Evolutionary conservation across 441 rosid species (phyloP).

Genomic region (Populus hybrid): DNA sequence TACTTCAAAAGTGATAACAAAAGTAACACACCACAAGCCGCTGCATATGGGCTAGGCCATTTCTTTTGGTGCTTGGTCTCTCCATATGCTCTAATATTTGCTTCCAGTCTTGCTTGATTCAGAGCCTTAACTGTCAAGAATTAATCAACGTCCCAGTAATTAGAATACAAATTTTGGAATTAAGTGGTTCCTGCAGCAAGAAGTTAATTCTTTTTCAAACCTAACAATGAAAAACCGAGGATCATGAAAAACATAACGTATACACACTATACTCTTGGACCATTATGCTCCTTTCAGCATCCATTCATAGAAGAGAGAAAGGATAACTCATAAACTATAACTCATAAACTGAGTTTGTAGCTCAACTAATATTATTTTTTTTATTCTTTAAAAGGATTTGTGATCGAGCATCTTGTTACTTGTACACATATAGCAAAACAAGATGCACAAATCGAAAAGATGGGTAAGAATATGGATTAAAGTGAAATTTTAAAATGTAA

Average conservation of each 20-base stretch:
- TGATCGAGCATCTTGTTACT: background rate
- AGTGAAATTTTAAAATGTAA: no score
- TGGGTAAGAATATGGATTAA: no score
- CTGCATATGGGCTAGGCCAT: conserved; percentile 87
- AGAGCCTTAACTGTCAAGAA: conserved; percentile 62
- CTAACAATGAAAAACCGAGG: background rate
- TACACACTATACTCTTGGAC: no score
- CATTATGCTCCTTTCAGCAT: background rate
- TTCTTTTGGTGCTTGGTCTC: conserved; percentile 45
- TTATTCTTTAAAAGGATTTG: background rate
- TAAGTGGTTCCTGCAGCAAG: no score
- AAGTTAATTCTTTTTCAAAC: no score
- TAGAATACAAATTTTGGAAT: background rate
- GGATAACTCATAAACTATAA: no score
- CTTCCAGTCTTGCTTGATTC: conserved; percentile 79
- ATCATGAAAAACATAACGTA: no score
- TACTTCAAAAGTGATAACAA: conserved; percentile 52
- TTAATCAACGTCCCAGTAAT: background rate
- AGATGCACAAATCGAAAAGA: no score
- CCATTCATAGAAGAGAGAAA: background rate
- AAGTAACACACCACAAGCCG: conserved; percentile 58
- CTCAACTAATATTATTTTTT: no score
- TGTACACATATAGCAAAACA: no score
- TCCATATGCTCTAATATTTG: conserved; percentile 62
- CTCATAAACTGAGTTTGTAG: no score